Base-by-base conservation (phyloP, 257 asterid genomes). In the Hygrophila difformis region DNA sequence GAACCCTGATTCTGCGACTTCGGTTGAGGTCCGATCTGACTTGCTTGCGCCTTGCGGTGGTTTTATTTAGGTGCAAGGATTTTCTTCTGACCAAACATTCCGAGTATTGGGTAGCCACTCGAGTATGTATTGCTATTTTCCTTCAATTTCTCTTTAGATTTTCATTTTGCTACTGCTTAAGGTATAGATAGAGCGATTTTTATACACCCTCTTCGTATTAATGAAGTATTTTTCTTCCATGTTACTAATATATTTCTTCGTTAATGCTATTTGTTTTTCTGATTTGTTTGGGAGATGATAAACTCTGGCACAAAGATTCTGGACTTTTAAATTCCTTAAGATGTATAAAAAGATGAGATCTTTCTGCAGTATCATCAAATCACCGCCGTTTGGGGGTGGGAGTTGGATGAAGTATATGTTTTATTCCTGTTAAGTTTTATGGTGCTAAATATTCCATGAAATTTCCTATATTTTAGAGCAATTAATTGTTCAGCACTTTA, bases 11-110 rank as follows among this genome's bases (percentile, higher is more conserved):
- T 55, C 22, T 51, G 3, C 55, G 19, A 42, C 60, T 49, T 23
- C 60, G 60, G 36, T 10, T 24, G 5, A n/a, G 29, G 29, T 29
- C 29, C 68, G 68, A 66, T 66, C 73, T 61, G 68, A 16, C 49
- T 54, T 16, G 24, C n/a, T n/a, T n/a, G n/a, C n/a, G n/a, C n/a
- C 42, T 14, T 56, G 23, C 60, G 43, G 57, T 10, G 57, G 26
- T 56, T 51, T 33, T 40, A 12, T 26, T 18, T 15, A 4, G 9
- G 40, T 4, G 22, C 42, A 34, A 15, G 20, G 23, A 12, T 13
- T 34, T 37, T n/a, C n/a, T n/a, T n/a, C n/a, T 21, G 9, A 43
- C 35, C 53, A 14, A 16, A 60, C 44, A 22, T 6, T n/a, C 5
- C 12, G 51, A 43, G 67, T 50, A 49, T 38, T 40, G 21, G 18